Evolutionary conservation across 1,139 yeast species (phyloP).

Genomic region (Eremothecium cymbalariae): DNA sequence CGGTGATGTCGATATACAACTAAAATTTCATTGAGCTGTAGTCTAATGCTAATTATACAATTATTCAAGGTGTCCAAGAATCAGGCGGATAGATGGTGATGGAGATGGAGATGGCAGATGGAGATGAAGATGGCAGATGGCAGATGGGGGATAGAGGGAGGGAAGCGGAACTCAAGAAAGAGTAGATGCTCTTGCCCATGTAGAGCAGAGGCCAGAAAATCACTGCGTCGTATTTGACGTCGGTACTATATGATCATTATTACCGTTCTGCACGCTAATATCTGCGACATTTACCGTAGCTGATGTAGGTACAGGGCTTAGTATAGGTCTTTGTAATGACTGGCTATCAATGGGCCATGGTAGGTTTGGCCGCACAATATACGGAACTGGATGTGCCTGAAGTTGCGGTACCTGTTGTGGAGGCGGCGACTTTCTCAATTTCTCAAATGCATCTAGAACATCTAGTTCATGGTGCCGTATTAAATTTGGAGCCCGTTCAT

Average conservation of each 20-base stretch:
- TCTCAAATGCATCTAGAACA: constrained; percentile 2
- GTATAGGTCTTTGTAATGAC: not conserved
- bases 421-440: constrained; percentile 1
- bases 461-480: constrained; percentile 3
- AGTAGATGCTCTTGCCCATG: no score
- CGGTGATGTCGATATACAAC: no score
- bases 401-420: not conserved
- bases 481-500: not conserved
- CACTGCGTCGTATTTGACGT: not conserved
- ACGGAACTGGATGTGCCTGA: not conserved
- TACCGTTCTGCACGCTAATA: not conserved
- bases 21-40: not conserved
- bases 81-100: no score
- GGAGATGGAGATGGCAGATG: no score
- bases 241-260: not conserved
- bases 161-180: no score
- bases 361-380: constrained; percentile 1
- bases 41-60: not conserved
- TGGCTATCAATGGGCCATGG: constrained; percentile 1
- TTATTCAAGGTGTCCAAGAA: not conserved
- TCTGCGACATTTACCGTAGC: not conserved
- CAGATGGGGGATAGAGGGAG: no score
- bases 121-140: no score
- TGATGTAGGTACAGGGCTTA: not conserved
- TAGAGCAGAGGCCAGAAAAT: no score